Percentiles rank a stretch among this genome's conserved stretches.
Conservation (phyloP, 768 basidiomycete genomes). For the Mrakia blollopis region DNA sequence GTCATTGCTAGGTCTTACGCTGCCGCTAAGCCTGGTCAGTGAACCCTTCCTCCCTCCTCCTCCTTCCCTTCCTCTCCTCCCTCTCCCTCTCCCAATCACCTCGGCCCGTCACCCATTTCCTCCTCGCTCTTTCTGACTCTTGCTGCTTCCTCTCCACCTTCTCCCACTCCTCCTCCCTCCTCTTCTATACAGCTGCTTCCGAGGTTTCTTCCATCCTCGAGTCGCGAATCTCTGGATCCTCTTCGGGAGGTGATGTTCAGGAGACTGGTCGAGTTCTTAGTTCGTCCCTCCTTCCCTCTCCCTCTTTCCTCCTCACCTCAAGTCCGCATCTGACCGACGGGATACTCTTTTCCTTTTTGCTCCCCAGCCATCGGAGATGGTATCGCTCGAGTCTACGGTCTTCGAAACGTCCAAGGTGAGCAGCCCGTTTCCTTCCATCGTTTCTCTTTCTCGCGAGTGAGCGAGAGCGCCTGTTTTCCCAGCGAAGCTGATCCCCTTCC, state of each 20-base stretch:
- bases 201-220: slow-evolving; percentile 99
- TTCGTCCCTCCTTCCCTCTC: slow-evolving; percentile 50
- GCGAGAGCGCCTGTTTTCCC: background rate
- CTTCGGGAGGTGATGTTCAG: slow-evolving; percentile 89
- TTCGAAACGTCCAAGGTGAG: slow-evolving; percentile 93
- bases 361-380: slow-evolving; percentile 91
- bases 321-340: background rate
- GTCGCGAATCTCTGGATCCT: slow-evolving; percentile 90
- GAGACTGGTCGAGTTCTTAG: slow-evolving; percentile 99
- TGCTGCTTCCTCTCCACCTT: slow-evolving; percentile 35
- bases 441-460: background rate
- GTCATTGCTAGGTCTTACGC: slow-evolving; percentile 71
- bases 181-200: slow-evolving; percentile 67
- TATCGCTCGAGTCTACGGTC: slow-evolving; percentile 87
- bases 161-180: slow-evolving; percentile 41
- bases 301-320: slow-evolving; percentile 30
- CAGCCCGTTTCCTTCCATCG: slow-evolving; percentile 21
- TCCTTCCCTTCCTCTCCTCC: background rate
- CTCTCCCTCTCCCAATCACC: slow-evolving; percentile 21
- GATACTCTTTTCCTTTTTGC: background rate
- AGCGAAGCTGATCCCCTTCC: slow-evolving; percentile 2
- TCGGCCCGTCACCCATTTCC: slow-evolving; percentile 5
- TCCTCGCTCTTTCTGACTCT: slow-evolving; percentile 34
- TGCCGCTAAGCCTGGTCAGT: slow-evolving; percentile 92
- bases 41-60: background rate